Base-by-base conservation (phyloP, 306 rosid species). In the Trifolium fragiferum region DNA sequence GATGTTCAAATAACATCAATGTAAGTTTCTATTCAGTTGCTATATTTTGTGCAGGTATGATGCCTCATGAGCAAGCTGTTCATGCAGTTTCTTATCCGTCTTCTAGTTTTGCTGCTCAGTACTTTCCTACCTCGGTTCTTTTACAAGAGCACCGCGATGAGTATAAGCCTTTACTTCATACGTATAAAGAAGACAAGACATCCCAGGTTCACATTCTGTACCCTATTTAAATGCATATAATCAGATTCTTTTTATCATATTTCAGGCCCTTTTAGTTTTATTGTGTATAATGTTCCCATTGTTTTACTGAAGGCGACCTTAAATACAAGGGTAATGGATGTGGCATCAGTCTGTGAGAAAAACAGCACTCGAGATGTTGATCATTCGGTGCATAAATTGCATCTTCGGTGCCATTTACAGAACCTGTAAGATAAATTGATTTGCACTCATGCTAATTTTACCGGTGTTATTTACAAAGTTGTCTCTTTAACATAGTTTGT, bases 141-240 rank as follows among this genome's bases (percentile, higher is more conserved):
- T 67, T 79, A 68, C 94, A 87, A 91, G 97, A 93, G 77, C 97
- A 89, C 78, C 88, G 85, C 13, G 87, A 91, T 66, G 96, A 93
- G 61, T 85, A 78, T 76, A 87, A 57, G 81, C 82, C 92, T 78
- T 73, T 78, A 55, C 80, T 76, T 80, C 89, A 83, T 49, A 44
- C 82, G 13, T 50, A 73, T 14, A 86, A 87, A 82, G 88, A 89
- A 84, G 92, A 88, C n/a, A 87, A 74, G 72, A 27, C 82, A 73
- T 68, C 86, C 50, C 90, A 88, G 97, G 97, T 90, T 87, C 69
- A 44, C 7, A 14, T 80, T 72, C 35, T 60, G 18, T 54, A 50
- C 19, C 43, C 44, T 76, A 43, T 46, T 75, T 44, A 53, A 73
- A 57, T 76, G 66, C 70, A 46, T 66, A 53, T 51, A 49, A 37